A percentile compares a stretch with the other conserved stretches of the same genome.
phyloP scores from a whole-genome alignment of 352 stramenopile species.

The Plasmopara halstedii region DNA sequence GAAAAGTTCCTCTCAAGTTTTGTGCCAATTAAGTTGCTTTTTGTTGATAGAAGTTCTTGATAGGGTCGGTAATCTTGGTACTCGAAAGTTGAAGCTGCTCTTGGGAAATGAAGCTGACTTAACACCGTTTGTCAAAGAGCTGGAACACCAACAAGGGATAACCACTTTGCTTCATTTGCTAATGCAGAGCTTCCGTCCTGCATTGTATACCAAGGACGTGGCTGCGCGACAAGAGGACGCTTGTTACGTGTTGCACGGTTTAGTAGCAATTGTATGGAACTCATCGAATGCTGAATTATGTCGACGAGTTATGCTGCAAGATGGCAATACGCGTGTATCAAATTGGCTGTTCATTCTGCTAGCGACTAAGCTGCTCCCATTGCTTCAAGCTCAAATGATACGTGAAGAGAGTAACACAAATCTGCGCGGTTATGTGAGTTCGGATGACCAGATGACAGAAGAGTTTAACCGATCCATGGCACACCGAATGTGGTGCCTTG shows the following conservation, averaged over 20 bases:
- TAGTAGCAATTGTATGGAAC: constrained; percentile 51
- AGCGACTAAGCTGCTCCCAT: constrained; percentile 37
- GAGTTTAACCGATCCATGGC: constrained; percentile 26
- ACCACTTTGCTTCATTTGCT: constrained; percentile 44
- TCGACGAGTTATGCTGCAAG: constrained; percentile 35
- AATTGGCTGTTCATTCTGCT: constrained; percentile 36
- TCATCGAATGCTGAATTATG: constrained; percentile 38
- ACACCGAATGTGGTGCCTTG: constrained; percentile 55
- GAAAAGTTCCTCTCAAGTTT: constrained; percentile 4
- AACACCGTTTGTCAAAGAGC: constrained; percentile 31
- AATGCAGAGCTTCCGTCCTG: constrained; percentile 36
- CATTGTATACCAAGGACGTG: constrained; percentile 13
- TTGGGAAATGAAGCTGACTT: constrained; percentile 30
- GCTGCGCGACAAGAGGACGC: constrained; percentile 31
- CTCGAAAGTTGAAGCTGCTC: constrained; percentile 23
- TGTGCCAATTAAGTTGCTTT: constrained; percentile 65
- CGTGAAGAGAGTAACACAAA: constrained; percentile 23
- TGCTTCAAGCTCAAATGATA: constrained; percentile 33
- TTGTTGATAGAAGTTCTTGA: constrained; percentile 52
- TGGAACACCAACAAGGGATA: constrained; percentile 46
- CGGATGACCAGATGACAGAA: constrained; percentile 5
- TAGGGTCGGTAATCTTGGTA: constrained; percentile 22
- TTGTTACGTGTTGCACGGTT: constrained; percentile 33
- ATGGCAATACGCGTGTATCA: constrained; percentile 4
- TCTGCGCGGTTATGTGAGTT: constrained; percentile 29